A percentile compares a stretch with the other conserved stretches of the same genome.
These are phyloP conservation scores for Sporothrix inflata DNA, from an alignment of 2,329 filamentous ascomycete genomes.

Conservation along the genomic window DNA sequence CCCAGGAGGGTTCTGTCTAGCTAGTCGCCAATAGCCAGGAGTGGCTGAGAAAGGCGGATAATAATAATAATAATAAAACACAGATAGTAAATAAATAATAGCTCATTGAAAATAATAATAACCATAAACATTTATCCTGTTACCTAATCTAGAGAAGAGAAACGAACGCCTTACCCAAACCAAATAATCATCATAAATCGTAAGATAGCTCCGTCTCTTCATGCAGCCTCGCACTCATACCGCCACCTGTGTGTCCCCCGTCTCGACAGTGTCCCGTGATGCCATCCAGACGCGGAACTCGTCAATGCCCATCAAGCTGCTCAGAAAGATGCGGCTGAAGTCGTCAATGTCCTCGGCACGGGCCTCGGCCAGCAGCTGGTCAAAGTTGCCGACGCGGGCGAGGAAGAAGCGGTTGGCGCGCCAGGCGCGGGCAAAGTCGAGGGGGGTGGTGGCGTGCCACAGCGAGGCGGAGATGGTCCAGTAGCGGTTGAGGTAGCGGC, in stretches of 20 bases:
- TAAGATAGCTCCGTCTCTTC: too few species aligned
- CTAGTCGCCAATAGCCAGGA: too few species aligned
- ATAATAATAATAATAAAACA: background rate
- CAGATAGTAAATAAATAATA: background rate
- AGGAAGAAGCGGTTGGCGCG: constrained; percentile 42
- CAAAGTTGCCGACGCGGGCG: constrained; percentile 37
- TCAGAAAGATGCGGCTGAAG: constrained; percentile 36
- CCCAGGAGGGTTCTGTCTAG: too few species aligned
- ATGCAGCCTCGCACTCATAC: background rate
- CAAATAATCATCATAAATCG: background rate
- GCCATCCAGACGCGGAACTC: constrained; percentile 35
- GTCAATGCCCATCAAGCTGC: constrained; percentile 34
- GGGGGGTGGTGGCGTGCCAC: constrained; percentile 44
- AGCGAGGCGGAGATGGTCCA: constrained; percentile 47
- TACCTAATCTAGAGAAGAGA: background rate
- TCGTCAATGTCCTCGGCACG: constrained; percentile 34
- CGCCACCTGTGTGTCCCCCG: background rate
- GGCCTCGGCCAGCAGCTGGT: constrained; percentile 30
- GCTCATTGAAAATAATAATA: background rate
- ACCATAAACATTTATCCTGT: background rate
- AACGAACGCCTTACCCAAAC: background rate
- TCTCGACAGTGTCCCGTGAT: background rate
- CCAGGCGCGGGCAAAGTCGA: constrained; percentile 48
- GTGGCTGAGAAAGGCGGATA: too few species aligned
- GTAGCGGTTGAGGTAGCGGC: constrained; percentile 41